Conservation (phyloP, 176 grass and related monocot species). For the Coix lacrymajobi region DNA sequence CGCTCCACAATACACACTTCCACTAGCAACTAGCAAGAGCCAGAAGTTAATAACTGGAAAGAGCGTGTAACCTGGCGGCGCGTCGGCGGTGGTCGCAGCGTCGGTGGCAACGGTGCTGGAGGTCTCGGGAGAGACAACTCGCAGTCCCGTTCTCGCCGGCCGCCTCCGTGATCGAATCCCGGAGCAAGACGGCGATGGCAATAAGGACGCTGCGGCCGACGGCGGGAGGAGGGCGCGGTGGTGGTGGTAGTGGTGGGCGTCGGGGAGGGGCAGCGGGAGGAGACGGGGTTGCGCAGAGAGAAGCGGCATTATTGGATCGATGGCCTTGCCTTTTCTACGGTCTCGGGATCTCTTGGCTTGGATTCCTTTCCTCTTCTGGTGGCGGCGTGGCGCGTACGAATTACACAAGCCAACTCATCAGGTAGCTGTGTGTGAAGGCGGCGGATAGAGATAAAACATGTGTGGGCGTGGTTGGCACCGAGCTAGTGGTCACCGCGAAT, state of each 20-base stretch:
- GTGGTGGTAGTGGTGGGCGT: background rate
- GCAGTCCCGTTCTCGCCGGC: background rate
- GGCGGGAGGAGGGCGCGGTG: background rate
- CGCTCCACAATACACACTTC: background rate
- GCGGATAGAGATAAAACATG: slow-evolving; percentile 3
- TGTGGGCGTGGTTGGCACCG: background rate
- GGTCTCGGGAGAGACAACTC: slow-evolving; percentile 13
- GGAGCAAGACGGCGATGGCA: background rate
- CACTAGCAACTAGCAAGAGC: background rate
- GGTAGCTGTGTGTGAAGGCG: background rate
- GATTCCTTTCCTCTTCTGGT: background rate
- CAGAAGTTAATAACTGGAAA: background rate
- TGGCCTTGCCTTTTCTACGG: background rate
- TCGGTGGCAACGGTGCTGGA: background rate
- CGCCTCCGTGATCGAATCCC: background rate
- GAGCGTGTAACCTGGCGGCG: slow-evolving; percentile 15
- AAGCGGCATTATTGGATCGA: slow-evolving; percentile 8
- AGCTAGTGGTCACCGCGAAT: background rate
- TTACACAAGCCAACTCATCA: background rate
- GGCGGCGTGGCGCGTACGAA: background rate
- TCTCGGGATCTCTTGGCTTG: background rate
- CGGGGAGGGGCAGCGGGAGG: background rate
- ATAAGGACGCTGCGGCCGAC: background rate
- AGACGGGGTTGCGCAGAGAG: slow-evolving; percentile 6
- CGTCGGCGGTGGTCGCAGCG: background rate